Evolutionary conservation across 2,329 filamentous ascomycete species (phyloP).

Genomic region (Magnaporthiopsis rhizophila): DNA sequence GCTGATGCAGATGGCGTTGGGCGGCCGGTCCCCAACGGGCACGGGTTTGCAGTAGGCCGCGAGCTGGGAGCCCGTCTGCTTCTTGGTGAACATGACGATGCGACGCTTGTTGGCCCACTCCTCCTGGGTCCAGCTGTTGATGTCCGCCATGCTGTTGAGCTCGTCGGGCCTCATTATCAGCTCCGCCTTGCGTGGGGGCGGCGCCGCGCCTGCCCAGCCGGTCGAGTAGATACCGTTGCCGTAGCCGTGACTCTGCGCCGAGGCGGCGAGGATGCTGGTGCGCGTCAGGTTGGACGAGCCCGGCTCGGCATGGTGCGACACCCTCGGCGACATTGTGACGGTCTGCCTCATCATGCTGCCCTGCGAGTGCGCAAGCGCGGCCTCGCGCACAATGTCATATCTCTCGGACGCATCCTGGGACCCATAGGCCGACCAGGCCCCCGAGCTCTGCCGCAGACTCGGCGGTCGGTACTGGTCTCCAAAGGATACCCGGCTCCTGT

Average conservation of each 20-base stretch:
- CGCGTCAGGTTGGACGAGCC: constrained; percentile 8
- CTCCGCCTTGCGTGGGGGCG: constrained; percentile 1
- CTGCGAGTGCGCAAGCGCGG: constrained; percentile 1
- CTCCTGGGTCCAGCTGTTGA: constrained; percentile 69
- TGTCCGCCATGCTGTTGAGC: constrained; percentile 10
- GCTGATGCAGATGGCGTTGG: constrained; percentile 87
- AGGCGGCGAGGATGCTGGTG: constrained; percentile 3
- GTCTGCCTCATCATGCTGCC: background rate
- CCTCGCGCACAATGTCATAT: constrained; percentile 6
- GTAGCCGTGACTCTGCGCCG: background rate
- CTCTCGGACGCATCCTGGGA: constrained; percentile 9
- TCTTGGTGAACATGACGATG: constrained; percentile 81
- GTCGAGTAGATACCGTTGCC: constrained; percentile 26
- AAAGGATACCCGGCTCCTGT: constrained; percentile 41
- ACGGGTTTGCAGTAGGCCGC: constrained; percentile 74
- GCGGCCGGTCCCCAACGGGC: constrained; percentile 66
- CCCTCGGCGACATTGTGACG: background rate
- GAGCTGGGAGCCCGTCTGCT: constrained; percentile 74
- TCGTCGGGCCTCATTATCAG: background rate
- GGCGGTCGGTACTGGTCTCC: constrained; percentile 36
- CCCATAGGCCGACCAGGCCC: constrained; percentile 36
- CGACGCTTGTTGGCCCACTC: constrained; percentile 73
- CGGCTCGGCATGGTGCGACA: background rate
- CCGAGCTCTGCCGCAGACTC: constrained; percentile 28
- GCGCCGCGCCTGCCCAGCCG: constrained; percentile 14